These are phyloP conservation scores for Fusarium sublunatum DNA, from an alignment of 2,329 filamentous ascomycete species.

Conservation along the genomic window DNA sequence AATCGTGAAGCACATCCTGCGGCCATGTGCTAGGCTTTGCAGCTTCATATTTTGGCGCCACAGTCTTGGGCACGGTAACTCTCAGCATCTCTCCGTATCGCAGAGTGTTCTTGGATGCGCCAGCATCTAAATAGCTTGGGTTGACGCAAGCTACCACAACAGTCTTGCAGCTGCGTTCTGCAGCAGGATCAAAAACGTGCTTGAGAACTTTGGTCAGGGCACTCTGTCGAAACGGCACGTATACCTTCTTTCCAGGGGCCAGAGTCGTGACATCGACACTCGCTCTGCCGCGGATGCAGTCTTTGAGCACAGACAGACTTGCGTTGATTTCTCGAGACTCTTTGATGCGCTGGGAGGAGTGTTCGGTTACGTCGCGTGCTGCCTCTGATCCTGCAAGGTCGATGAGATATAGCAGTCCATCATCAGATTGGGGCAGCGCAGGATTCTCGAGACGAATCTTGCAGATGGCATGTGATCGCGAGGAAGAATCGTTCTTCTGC, in stretches of 20 bases:
- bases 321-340: conserved; percentile 61
- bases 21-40: conserved; percentile 54
- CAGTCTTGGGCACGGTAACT: conserved; percentile 50
- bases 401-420: conserved; percentile 59
- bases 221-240: conserved; percentile 60
- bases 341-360: conserved; percentile 57
- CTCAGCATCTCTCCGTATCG: conserved; percentile 61
- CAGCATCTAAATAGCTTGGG: conserved; percentile 57
- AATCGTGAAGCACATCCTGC: conserved; percentile 52
- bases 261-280: conserved; percentile 47
- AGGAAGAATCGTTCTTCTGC: conserved; percentile 59
- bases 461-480: conserved; percentile 61
- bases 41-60: conserved; percentile 40
- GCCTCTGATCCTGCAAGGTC: conserved; percentile 63
- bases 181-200: conserved; percentile 60
- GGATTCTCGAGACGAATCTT: conserved; percentile 57
- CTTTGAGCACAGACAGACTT: conserved; percentile 62
- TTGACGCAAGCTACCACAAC: conserved; percentile 61
- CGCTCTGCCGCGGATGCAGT: conserved; percentile 62
- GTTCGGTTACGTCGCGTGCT: conserved; percentile 55
- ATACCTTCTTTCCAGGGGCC: conserved; percentile 47
- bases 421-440: conserved; percentile 44
- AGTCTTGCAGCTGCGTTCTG: conserved; percentile 55
- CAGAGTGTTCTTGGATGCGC: conserved; percentile 60
- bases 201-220: conserved; percentile 61